Conservation (phyloP, 2,329 filamentous ascomycete genomes). For the Botrytis cinerea region DNA sequence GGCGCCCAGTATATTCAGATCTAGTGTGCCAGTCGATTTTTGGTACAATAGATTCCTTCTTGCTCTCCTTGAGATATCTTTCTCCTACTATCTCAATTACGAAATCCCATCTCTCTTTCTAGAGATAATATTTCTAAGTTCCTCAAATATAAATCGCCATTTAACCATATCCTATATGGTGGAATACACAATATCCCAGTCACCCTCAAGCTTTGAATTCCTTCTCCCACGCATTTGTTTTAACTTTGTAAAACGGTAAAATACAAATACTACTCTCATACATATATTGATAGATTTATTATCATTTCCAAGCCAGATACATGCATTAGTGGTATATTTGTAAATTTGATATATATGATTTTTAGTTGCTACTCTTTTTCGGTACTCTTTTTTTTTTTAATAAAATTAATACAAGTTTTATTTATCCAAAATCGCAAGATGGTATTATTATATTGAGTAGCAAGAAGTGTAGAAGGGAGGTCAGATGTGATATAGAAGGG, state of each 20-base stretch:
- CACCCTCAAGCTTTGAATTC: neutral
- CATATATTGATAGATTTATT: neutral
- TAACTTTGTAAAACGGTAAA: neutral
- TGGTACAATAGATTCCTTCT: neutral
- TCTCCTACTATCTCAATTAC: rapidly evolving
- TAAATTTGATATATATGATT: neutral
- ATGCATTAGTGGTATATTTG: neutral
- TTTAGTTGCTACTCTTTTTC: neutral
- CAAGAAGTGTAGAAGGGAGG: neutral
- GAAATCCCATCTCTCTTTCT: rapidly evolving
- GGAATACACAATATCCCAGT: neutral
- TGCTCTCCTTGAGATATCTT: neutral
- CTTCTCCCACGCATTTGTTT: neutral
- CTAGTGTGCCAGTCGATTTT: neutral
- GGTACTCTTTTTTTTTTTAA: neutral
- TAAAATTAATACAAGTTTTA: neutral
- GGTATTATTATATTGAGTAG: rapidly evolving
- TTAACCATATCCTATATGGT: rapidly evolving
- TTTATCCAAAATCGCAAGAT: rapidly evolving
- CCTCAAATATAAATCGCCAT: rapidly evolving
- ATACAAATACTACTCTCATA: neutral
- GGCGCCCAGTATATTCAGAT: neutral
- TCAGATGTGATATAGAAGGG: neutral
- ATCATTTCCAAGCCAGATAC: neutral
- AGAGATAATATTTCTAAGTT: neutral